Evolutionary conservation across 2,329 filamentous ascomycete species (phyloP).

Genomic region (Scedosporium minutisporum): DNA sequence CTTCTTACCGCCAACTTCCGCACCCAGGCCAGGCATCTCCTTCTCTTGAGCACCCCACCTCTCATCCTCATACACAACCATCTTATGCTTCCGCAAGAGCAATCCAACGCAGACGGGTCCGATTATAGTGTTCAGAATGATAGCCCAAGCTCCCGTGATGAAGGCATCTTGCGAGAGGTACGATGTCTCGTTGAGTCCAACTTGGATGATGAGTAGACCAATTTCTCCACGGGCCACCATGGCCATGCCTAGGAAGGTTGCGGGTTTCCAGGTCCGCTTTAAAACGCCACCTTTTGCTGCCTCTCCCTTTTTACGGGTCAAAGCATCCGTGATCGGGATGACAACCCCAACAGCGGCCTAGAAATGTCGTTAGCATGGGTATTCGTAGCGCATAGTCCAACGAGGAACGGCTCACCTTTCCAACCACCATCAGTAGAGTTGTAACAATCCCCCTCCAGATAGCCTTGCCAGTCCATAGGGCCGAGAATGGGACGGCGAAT

Average conservation of each 20-base stretch:
- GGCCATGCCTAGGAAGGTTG: constrained; percentile 43
- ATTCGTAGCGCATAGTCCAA: background rate
- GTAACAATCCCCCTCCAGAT: constrained; percentile 51
- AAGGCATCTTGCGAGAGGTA: constrained; percentile 45
- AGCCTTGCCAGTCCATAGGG: constrained; percentile 39
- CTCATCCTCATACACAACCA: constrained; percentile 9
- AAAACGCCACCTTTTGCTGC: constrained; percentile 1
- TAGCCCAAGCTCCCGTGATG: constrained; percentile 45
- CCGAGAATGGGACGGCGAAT: constrained; percentile 49
- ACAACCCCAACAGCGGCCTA: constrained; percentile 12
- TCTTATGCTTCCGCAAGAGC: constrained; percentile 22
- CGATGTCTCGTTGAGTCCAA: constrained; percentile 21
- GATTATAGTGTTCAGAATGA: constrained; percentile 45
- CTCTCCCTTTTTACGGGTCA: constrained; percentile 5
- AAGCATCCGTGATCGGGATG: constrained; percentile 22
- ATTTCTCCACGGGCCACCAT: constrained; percentile 54
- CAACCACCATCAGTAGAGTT: constrained; percentile 42
- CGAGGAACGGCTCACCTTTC: constrained; percentile 18
- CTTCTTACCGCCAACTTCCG: background rate
- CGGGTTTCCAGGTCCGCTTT: constrained; percentile 32
- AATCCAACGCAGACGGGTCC: constrained; percentile 42
- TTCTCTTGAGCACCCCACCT: constrained; percentile 11
- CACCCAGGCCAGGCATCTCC: background rate
- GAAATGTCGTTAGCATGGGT: background rate
- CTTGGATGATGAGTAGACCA: constrained; percentile 42